Evolutionary conservation across 2,329 filamentous ascomycete genomes (phyloP), one percentile per base, ranked within the genome.

Genomic region (Monilinia aucupariae): DNA sequence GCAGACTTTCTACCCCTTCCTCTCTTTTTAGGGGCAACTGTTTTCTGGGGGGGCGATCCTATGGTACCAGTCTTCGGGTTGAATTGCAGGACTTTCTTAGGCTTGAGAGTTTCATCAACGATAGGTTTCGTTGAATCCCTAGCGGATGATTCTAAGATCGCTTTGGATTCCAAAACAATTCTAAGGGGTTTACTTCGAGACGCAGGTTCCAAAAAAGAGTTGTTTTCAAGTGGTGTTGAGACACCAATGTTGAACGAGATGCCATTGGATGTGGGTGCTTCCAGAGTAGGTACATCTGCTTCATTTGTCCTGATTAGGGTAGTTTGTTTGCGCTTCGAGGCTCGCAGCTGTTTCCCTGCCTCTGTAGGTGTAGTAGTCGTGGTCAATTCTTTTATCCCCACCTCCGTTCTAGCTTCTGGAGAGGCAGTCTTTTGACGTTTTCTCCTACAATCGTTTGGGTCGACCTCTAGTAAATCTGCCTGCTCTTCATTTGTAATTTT

Each of bases 11-110:
- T 66, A 15, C 59, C 60, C 62, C 55, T 62, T 20, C 22, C 37
- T 8, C 37, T 56, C 30, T 56, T 59, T 9, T 53, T 48, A 17
- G 58, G 49, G 43, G 58, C 58, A n/a, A 50, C 54, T 1, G 71
- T 70, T 68, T 85, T 88, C 4, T 78, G 76, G 0, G 85, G 85
- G 0, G 85, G 83, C 5, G 84, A 84, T 4, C 84, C 83, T 56
- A 87, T 80, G 2, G 84, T 87, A 6, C 85, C 84, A 1, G 84
- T 87, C 65, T 80, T 82, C 1, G 78, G 78, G 65, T 87, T 86
- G 68, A 86, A 78, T 65, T 77, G 80, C 25, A 87, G 72, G 0
- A 87, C 67, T 66, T 82, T 85, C 50, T 76, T 78, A 0, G 79
- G 75, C 59, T 77, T 78, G 3, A 41, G 56, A 2, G 59, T 39